These are phyloP conservation scores for Durotheca rogersii DNA, from an alignment of 495 filamentous ascomycete species.

Conservation along the genomic window DNA sequence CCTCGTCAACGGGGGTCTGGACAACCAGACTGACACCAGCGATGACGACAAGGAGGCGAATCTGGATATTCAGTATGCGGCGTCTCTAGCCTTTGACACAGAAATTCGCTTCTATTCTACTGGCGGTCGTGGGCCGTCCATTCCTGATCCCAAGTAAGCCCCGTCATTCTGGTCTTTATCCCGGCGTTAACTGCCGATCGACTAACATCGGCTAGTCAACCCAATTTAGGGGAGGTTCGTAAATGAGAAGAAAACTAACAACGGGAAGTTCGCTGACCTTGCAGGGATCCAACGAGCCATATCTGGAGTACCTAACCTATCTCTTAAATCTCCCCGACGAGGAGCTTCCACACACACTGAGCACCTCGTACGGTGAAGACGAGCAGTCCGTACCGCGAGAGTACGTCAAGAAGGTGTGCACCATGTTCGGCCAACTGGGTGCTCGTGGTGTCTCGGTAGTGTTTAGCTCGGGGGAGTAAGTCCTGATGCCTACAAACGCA, in stretches of 20 bases:
- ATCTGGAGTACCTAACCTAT: conserved; percentile 68
- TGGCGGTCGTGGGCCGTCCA: conserved; percentile 40
- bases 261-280: conserved; percentile 5
- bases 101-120: conserved; percentile 45
- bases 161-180: background rate
- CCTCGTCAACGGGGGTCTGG: conserved; percentile 60
- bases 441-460: conserved; percentile 75
- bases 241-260: conserved; percentile 29
- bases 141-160: conserved; percentile 44
- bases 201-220: conserved; percentile 25
- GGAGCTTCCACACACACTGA: conserved; percentile 70
- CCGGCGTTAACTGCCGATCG: background rate
- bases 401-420: conserved; percentile 70
- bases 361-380: conserved; percentile 79
- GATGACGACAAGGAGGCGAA: conserved; percentile 64
- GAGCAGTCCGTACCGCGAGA: conserved; percentile 69
- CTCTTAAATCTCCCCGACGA: conserved; percentile 42
- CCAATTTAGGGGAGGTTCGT: conserved; percentile 22
- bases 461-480: conserved; percentile 67
- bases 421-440: conserved; percentile 63
- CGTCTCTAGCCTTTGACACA: conserved; percentile 50
- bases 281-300: conserved; percentile 65
- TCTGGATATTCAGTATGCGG: conserved; percentile 72
- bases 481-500: too few species aligned
- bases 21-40: conserved; percentile 45